phyloP scores from a whole-genome alignment of 2,329 filamentous ascomycete species.

The Fusarium subtropicale region DNA sequence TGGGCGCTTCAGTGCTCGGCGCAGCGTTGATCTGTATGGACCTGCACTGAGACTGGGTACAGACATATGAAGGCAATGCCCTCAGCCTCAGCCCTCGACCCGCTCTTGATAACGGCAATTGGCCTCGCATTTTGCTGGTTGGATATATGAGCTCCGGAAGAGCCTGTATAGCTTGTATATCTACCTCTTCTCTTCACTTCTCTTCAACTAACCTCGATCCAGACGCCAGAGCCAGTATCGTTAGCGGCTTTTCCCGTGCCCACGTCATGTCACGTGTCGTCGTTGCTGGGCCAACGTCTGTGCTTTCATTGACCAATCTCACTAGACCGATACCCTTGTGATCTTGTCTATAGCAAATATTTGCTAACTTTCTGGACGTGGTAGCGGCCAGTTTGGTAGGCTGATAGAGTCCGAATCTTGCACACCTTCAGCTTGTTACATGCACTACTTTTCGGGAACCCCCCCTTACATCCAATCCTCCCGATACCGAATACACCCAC shows the following conservation, averaged over 20 bases:
- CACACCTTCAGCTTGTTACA: constrained; percentile 27
- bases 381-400: constrained; percentile 45
- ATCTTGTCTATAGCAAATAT: constrained; percentile 36
- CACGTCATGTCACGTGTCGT: constrained; percentile 43
- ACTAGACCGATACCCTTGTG: constrained; percentile 28
- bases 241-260: constrained; percentile 51
- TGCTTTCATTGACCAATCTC: constrained; percentile 21
- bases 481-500: constrained; percentile 10
- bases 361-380: constrained; percentile 38
- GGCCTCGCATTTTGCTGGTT: constrained; percentile 57
- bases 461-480: constrained; percentile 27
- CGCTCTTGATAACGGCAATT: constrained; percentile 55
- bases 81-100: constrained; percentile 50
- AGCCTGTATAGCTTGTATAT: constrained; percentile 37
- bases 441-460: constrained; percentile 19
- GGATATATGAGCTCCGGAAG: constrained; percentile 36
- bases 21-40: constrained; percentile 72
- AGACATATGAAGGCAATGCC: constrained; percentile 55
- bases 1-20: constrained; percentile 67
- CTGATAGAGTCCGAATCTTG: constrained; percentile 37
- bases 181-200: constrained; percentile 9
- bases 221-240: constrained; percentile 26
- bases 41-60: constrained; percentile 69
- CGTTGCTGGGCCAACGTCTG: constrained; percentile 47
- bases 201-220: constrained; percentile 18